Evolutionary conservation across 2,329 filamentous ascomycete genomes (phyloP).

Genomic region (Thelonectria olida): DNA sequence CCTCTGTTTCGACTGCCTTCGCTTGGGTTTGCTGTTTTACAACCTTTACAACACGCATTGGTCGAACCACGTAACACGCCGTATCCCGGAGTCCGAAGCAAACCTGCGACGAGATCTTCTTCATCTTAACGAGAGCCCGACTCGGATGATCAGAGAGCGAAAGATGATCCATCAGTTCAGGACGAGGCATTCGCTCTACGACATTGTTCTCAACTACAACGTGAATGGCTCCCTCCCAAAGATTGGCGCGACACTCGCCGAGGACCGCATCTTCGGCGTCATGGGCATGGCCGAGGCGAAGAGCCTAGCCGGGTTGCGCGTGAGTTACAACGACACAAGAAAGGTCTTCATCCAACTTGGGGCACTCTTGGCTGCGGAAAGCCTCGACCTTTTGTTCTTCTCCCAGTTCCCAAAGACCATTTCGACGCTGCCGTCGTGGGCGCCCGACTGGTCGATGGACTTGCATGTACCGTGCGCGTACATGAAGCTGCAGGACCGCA

Average conservation of each 20-base stretch:
- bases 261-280: slow-evolving; percentile 45
- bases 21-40: slow-evolving; percentile 39
- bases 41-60: slow-evolving; percentile 44
- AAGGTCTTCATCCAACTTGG: slow-evolving; percentile 34
- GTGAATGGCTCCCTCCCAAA: slow-evolving; percentile 35
- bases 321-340: slow-evolving; percentile 17
- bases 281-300: slow-evolving; percentile 38
- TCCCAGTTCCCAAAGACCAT: slow-evolving; percentile 39
- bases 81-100: slow-evolving; percentile 26
- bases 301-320: slow-evolving; percentile 5
- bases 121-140: slow-evolving; percentile 28
- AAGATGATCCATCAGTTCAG: slow-evolving; percentile 38
- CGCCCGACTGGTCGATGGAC: slow-evolving; percentile 46
- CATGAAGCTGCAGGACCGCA: slow-evolving; percentile 28
- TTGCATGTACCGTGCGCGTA: slow-evolving; percentile 40
- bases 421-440: slow-evolving; percentile 44
- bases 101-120: slow-evolving; percentile 32
- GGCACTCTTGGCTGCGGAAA: slow-evolving; percentile 32
- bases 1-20: slow-evolving; percentile 41
- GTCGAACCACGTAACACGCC: slow-evolving; percentile 16
- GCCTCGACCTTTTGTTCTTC: slow-evolving; percentile 42
- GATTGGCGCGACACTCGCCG: slow-evolving; percentile 38
- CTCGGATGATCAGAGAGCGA: slow-evolving; percentile 43
- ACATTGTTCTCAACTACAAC: slow-evolving; percentile 43
- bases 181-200: slow-evolving; percentile 32